A percentile compares a stretch with the other conserved stretches of the same genome.
These are phyloP conservation scores for Botryotinia convoluta DNA, from an alignment of 2,329 filamentous ascomycete genomes.

Conservation along the genomic window DNA sequence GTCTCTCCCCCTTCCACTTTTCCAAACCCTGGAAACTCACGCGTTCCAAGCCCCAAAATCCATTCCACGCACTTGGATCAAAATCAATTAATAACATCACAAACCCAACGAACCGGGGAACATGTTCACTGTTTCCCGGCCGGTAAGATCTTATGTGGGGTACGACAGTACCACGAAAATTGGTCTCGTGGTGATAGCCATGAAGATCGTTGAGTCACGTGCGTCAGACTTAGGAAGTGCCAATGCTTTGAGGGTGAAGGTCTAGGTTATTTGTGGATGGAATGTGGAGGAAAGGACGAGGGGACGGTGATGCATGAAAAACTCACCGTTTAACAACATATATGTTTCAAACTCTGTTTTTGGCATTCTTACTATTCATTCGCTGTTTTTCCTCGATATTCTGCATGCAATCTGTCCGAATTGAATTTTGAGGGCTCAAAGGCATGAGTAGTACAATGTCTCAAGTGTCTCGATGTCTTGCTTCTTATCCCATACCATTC, in stretches of 20 bases:
- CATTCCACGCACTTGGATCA: slow-evolving; percentile 2
- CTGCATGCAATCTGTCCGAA: not conserved
- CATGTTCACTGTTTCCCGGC: not conserved
- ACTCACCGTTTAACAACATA: slow-evolving; percentile 4
- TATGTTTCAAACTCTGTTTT: slow-evolving; percentile 2
- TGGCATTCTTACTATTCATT: not conserved
- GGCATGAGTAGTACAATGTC: not conserved
- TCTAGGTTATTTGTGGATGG: not conserved
- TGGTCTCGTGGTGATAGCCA: not conserved
- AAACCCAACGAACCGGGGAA: slow-evolving; percentile 7
- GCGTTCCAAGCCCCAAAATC: not conserved
- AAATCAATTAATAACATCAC: slow-evolving; percentile 1
- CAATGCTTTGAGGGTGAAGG: not conserved
- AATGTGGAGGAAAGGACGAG: not conserved
- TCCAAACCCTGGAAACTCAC: not conserved
- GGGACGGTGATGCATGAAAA: slow-evolving; percentile 5
- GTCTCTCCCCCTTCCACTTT: not conserved
- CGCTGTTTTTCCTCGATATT: not conserved
- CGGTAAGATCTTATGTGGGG: slow-evolving; percentile 1
- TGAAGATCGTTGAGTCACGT: not conserved
- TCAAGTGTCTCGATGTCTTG: not conserved
- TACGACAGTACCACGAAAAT: not conserved
- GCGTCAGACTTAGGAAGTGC: not conserved
- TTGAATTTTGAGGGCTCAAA: not conserved
- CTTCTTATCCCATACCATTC: not conserved